Evolutionary conservation across 331 rosid species (phyloP), one percentile per base, ranked within the genome.

Genomic region (Spiraea crenata): DNA sequence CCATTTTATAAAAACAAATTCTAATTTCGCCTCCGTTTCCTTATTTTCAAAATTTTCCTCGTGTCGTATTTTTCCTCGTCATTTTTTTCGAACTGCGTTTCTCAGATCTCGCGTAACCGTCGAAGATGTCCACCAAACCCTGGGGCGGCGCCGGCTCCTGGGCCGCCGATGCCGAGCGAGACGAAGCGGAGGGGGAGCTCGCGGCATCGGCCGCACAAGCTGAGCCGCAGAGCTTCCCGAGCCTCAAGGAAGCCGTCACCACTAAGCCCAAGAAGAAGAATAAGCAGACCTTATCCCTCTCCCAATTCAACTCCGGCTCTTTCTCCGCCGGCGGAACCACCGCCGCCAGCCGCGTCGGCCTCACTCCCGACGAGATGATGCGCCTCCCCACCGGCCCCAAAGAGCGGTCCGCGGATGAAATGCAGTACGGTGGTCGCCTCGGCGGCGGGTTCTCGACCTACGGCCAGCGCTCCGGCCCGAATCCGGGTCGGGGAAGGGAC

Each of bases 101-200:
- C 12, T 71, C 83, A 74, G 87, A 83, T 85, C 89, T 76, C 72
- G 25, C 69, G 40, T 25, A 31, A n/a, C 57, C 74, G n/a, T 37
- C 55, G 61, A 57, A 57, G 70, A 95, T 95, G 99, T 25, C 31
- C 1, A 86, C 93, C 25, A 89, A 83, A 42, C 89, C 98, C 16
- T 91, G 98, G 99, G 87, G 96, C 20, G 78, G 73, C 17, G 56
- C 79, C 86, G 96, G 97, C 70, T 83, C 88, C 7, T 95, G 99
- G 99, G 99, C 99, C 72, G 99, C 93, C 6, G 99, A 95, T 38
- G 72, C 95, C 3, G 99, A 95, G 87, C 91, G 87, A 3, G 99
- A 83, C 38, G 96, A 95, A 63, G n/a, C n/a, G n/a, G 99, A 83
- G 2, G 99, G 91, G 73, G 96, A 95, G 72, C 86, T 68, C 6